Conservation (phyloP, 164 flowering plant species). For the Buxus sempervirens region DNA sequence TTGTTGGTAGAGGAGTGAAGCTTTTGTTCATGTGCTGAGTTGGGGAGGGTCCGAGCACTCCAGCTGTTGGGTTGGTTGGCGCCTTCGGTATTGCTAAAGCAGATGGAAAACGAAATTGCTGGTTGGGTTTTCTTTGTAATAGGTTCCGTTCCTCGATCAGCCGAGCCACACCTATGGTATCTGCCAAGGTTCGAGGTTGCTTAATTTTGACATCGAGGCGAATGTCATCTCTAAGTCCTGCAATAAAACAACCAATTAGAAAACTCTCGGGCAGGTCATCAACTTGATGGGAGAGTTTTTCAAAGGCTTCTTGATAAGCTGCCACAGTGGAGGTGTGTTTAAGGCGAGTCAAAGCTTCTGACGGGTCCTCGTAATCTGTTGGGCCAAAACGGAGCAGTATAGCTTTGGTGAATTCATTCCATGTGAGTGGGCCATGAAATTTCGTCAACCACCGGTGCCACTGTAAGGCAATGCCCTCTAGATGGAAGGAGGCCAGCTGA, state of each 20-base stretch:
- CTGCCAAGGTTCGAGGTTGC: not conserved
- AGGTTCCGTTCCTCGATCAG: conserved; percentile 4
- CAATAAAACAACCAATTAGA: conserved; percentile 8
- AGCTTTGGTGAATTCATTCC: not conserved
- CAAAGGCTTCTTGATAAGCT: not conserved
- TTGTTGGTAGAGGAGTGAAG: not conserved
- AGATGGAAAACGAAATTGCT: not conserved
- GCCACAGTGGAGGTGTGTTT: not conserved
- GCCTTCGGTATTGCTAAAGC: not conserved
- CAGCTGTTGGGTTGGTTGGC: not conserved
- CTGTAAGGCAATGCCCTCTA: not conserved
- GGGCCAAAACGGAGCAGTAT: not conserved
- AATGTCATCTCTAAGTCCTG: conserved; percentile 4
- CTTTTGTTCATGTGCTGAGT: not conserved
- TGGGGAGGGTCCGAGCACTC: conserved; percentile 10
- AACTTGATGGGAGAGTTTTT: not conserved
- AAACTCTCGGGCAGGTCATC: not conserved
- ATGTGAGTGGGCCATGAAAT: not conserved
- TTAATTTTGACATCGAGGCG: conserved; percentile 7
- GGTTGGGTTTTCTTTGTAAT: not conserved
- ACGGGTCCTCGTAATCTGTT: conserved; percentile 3
- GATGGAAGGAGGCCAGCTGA: not conserved
- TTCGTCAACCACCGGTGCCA: not conserved
- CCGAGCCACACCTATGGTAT: conserved; percentile 8
- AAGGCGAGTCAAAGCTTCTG: not conserved